Conservation (phyloP, 768 basidiomycete species). For the Xerocomellus dryophilus region DNA sequence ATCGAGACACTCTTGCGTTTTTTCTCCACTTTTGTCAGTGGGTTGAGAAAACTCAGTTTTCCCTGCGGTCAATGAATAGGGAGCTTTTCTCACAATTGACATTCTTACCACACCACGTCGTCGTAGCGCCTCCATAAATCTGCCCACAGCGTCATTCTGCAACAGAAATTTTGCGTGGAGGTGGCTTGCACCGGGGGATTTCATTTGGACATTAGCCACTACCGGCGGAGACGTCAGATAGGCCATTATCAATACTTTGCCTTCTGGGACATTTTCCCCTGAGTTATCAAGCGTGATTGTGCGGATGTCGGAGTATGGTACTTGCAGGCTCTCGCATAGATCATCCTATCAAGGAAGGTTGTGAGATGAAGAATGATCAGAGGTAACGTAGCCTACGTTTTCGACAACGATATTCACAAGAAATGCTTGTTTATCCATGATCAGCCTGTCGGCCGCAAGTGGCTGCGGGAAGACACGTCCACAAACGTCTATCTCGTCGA, state of each 20-base stretch:
- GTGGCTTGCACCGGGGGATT: constrained; percentile 14
- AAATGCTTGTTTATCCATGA: constrained; percentile 50
- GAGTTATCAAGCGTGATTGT: constrained; percentile 27
- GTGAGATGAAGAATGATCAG: neutral
- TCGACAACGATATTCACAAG: constrained; percentile 45
- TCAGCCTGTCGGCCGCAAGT: constrained; percentile 44
- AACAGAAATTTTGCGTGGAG: constrained; percentile 40
- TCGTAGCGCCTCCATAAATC: constrained; percentile 42
- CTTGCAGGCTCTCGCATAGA: constrained; percentile 48
- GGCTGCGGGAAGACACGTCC: constrained; percentile 34
- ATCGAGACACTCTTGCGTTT: constrained; percentile 26
- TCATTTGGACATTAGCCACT: constrained; percentile 33
- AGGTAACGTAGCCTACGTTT: constrained; percentile 10
- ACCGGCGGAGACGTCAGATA: constrained; percentile 38
- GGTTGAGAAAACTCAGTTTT: constrained; percentile 29
- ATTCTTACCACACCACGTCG: constrained; percentile 47
- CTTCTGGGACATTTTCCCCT: constrained; percentile 15
- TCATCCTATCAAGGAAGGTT: constrained; percentile 39
- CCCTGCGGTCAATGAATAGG: constrained; percentile 22
- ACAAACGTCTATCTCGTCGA: constrained; percentile 39
- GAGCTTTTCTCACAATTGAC: neutral
- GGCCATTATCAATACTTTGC: constrained; percentile 29
- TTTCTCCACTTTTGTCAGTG: constrained; percentile 10
- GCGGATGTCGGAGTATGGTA: constrained; percentile 38
- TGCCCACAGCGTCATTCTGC: constrained; percentile 28